Evolutionary conservation across 108 stramenopile species (phyloP), one percentile per base, ranked within the genome.

Genomic region (Skeletonema tropicum): DNA sequence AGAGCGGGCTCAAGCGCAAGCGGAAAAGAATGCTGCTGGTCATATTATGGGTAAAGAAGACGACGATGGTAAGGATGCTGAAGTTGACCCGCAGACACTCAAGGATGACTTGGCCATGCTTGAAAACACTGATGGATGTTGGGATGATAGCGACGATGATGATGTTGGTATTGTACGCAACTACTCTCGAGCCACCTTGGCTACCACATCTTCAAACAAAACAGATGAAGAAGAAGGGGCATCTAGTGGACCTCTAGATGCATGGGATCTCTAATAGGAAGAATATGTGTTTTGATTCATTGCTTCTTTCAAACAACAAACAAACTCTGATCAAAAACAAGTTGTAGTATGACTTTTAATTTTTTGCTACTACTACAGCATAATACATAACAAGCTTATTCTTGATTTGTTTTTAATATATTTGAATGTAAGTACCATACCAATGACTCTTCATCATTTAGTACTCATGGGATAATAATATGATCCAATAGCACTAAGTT

Each of bases 121-220:
- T 23, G 84, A 87, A 57, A 95, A 93, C 68, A 74, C 87, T 0
- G 91, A 95, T 76, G 90, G 94, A 49, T 90, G 90, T 71, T 95
- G 94, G 94, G 94, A 95, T 71, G 92, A 93, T 69, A 86, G 84
- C 29, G 94, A 95, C 52, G 89, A 92, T 39, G 92, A 93, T 33
- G 87, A 87, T 58, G 75, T 68, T 31, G 76, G 66, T 32, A 78
- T 74, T 48, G 60, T 90, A 42, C 88, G 76, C 42, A 87, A 78
- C 76, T 61, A 77, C 13, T 90, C 89, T 10, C 77, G 79, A 21
- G 73, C 69, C 36, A 83, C 88, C 10, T 76, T 90, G 57, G 70
- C 85, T 3, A 83, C 82, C 17, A 83, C 65, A n/a, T 49, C 87
- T 7, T 86, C 87, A 23, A 66, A 64, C 14, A 66, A 70, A 17